Evolutionary conservation across 768 basidiomycete genomes (phyloP), one percentile per base, ranked within the genome.

Genomic region (Termitomyces eurrhizus): DNA sequence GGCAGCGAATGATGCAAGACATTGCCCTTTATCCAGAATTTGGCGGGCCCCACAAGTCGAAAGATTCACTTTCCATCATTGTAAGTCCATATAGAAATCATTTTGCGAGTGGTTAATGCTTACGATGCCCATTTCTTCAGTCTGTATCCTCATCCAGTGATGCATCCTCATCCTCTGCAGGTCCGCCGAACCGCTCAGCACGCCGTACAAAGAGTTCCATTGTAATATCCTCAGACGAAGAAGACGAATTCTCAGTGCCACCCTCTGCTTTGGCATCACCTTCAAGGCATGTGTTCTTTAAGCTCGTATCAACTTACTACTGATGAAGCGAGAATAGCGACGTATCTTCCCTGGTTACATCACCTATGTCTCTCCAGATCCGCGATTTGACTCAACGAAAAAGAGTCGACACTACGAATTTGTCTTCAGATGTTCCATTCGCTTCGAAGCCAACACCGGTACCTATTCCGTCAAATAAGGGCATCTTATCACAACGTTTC

Each of bases 171-270:
- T 70, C 62, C 33, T 68, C 65, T 57, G 65, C 24, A 56, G 63
- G 36, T 13, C 46, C 35, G 16, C 44, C 46, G 45, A 59, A 49
- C 49, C 64, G 58, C 58, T 63, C 45, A 53, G 61, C 35, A 50
- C 52, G 29, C 42, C 67, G 51, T 65, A 55, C 14, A 18, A 44
- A 52, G 26, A 65, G 61, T 53, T 29, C 32, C 6, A 53, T 73
- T 26, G 64, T 77, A 24, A 61, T 78, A 42, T 78, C 77, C 32
- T 73, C 71, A 11, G 76, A 76, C 36, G 78, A 78, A 52, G 74
- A 75, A 49, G 73, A 73, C 35, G 60, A 64, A 26, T 52, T 58
- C 49, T 60, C 58, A 24, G 46, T 53, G 39, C 65, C 57, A 45
- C 41, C 65, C 37, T 50, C 32, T 4, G 45, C 56, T 11, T 52